Percentiles rank a stretch among this genome's conserved stretches.
Evolutionary conservation across 805 yeast species (phyloP).

Genomic region (Starmerella riodocensis): DNA sequence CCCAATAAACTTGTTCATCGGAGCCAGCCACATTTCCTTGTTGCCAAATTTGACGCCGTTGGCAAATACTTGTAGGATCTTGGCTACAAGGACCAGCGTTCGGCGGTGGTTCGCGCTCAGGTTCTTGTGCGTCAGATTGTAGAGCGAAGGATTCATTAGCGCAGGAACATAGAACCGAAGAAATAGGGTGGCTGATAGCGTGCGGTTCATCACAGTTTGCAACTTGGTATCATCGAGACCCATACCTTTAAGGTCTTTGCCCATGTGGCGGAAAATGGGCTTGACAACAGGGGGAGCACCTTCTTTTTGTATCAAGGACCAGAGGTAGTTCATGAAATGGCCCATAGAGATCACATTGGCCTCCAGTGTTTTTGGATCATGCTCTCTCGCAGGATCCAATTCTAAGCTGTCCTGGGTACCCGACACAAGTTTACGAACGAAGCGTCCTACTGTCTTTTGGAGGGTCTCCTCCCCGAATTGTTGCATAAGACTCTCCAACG

Average conservation of each 20-base stretch:
- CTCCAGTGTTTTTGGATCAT: conserved; percentile 29
- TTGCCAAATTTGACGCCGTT: conserved; percentile 62
- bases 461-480: conserved; percentile 70
- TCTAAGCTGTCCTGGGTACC: conserved; percentile 46
- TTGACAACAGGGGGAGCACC: conserved; percentile 21
- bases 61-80: conserved; percentile 59
- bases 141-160: conserved; percentile 74
- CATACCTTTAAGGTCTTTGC: conserved; percentile 7
- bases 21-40: conserved; percentile 69
- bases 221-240: conserved; percentile 1
- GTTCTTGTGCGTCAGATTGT: conserved; percentile 55
- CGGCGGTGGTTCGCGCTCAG: conserved; percentile 62
- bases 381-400: conserved; percentile 59
- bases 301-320: conserved; percentile 18
- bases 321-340: conserved; percentile 27
- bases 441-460: conserved; percentile 57
- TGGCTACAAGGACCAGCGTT: conserved; percentile 70
- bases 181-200: conserved; percentile 73
- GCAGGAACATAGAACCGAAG: conserved; percentile 84
- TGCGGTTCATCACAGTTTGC: conserved; percentile 39
- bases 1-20: conserved; percentile 55
- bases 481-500: conserved; percentile 63
- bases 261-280: conserved; percentile 16
- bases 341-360: conserved; percentile 38
- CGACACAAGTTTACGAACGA: conserved; percentile 42